phyloP scores from a whole-genome alignment of 306 rosid species.

The Trifolium pratense region DNA sequence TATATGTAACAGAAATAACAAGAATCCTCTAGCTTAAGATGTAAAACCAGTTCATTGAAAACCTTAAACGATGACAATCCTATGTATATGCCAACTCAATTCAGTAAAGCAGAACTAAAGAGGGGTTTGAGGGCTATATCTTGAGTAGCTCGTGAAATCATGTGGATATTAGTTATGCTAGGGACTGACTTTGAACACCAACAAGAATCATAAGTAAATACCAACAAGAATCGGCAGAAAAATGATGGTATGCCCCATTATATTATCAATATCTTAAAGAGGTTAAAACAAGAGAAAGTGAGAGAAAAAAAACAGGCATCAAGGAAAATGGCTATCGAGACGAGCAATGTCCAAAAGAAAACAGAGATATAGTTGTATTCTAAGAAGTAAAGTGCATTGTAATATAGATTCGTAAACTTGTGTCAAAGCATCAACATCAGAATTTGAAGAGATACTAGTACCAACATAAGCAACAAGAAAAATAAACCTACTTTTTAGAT shows the following conservation, averaged over 20 bases:
- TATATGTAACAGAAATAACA: constrained; percentile 1
- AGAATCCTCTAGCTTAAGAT: neutral
- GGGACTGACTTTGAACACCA: constrained; percentile 2
- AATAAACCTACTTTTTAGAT: constrained; percentile 54
- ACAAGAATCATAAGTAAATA: constrained; percentile 9
- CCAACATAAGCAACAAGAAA: constrained; percentile 17
- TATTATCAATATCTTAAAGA: constrained; percentile 3
- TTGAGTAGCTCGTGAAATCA: neutral
- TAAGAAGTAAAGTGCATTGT: constrained; percentile 23
- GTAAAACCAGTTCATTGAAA: constrained; percentile 17
- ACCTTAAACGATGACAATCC: neutral
- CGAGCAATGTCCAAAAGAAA: constrained; percentile 28
- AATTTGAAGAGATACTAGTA: constrained; percentile 14
- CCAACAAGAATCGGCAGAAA: constrained; percentile 18
- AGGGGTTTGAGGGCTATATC: neutral
- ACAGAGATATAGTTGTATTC: constrained; percentile 22
- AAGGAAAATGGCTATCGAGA: constrained; percentile 32
- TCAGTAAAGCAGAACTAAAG: no score
- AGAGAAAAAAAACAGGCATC: neutral
- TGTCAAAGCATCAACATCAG: constrained; percentile 20
- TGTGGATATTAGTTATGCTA: constrained; percentile 27
- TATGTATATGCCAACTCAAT: no score
- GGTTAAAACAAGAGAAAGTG: neutral
- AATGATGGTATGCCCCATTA: neutral
- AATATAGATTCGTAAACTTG: constrained; percentile 21